Conservation (phyloP, 148 eudicot species). For the Rheum nobile region DNA sequence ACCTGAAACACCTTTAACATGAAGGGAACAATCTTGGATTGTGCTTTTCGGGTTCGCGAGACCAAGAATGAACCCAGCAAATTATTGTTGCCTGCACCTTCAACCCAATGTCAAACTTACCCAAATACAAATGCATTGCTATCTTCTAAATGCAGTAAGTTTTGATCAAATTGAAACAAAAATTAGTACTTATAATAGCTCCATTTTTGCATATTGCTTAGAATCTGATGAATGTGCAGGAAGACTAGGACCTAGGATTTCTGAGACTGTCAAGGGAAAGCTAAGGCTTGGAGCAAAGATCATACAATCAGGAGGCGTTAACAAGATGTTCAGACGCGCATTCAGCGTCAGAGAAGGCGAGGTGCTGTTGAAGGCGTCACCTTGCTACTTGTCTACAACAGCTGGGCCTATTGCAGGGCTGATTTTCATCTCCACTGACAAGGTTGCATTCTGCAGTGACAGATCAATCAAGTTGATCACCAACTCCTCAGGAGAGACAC, state of each 20-base stretch:
- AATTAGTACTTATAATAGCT: background rate
- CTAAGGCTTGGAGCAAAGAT: conserved; percentile 1
- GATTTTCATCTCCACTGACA: conserved; percentile 3
- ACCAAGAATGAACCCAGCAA: background rate
- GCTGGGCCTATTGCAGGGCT: conserved; percentile 5
- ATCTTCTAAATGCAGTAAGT: background rate
- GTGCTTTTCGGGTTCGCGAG: background rate
- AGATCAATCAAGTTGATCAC: background rate
- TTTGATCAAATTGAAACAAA: background rate
- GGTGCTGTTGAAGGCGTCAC: background rate
- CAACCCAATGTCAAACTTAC: background rate
- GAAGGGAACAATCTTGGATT: background rate
- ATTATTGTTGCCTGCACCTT: background rate
- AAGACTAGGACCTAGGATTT: background rate
- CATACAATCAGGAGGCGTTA: background rate
- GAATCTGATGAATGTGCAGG: background rate
- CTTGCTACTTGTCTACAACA: background rate
- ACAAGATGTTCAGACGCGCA: background rate
- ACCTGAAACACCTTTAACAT: background rate
- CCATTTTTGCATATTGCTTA: too few relatives aligned
- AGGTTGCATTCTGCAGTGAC: conserved; percentile 10
- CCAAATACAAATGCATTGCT: background rate
- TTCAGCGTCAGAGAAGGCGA: conserved; percentile 7
- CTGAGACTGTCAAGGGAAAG: background rate
- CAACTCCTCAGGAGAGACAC: background rate